Percentiles rank a stretch among this genome's conserved stretches.
phyloP scores from a whole-genome alignment of 176 grass and related monocot species.

The Metroxylon sagu region DNA sequence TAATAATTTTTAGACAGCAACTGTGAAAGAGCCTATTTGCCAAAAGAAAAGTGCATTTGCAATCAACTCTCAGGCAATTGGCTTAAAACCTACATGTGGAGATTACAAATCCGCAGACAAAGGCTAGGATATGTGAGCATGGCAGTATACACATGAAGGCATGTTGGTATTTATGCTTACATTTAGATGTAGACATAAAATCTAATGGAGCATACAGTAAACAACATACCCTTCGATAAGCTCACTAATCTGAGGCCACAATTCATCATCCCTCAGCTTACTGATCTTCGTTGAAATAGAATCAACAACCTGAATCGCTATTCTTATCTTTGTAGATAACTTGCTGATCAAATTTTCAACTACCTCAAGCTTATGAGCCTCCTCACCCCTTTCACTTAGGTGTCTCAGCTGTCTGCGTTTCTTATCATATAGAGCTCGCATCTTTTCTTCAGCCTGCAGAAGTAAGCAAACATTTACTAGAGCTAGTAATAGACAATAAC shows the following conservation, averaged over 20 bases:
- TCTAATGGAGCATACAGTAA: neutral
- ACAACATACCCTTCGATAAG: constrained; percentile 9
- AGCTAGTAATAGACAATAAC: too few relatives aligned
- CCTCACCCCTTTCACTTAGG: constrained; percentile 13
- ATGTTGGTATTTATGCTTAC: too few relatives aligned
- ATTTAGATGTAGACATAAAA: too few relatives aligned
- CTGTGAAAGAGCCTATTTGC: too few relatives aligned
- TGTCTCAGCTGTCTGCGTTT: constrained; percentile 1
- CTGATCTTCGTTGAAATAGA: constrained; percentile 11
- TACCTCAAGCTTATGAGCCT: constrained; percentile 7
- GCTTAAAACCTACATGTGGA: too few relatives aligned
- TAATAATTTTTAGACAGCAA: too few relatives aligned
- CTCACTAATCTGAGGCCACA: constrained; percentile 2
- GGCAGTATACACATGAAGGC: too few relatives aligned
- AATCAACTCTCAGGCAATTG: too few relatives aligned
- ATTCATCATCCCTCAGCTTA: constrained; percentile 14
- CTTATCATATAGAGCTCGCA: constrained; percentile 1
- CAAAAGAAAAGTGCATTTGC: too few relatives aligned
- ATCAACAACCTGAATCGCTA: constrained; percentile 3
- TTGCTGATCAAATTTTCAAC: constrained; percentile 1
- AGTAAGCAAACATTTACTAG: neutral
- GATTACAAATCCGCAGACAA: too few relatives aligned
- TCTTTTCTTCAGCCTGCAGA: constrained; percentile 12
- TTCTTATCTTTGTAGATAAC: constrained; percentile 8
- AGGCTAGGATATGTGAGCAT: too few relatives aligned